Evolutionary conservation across 1,284 basidiomycete species (phyloP), one percentile per base, ranked within the genome.

Genomic region (Boletus semigastroideus): DNA sequence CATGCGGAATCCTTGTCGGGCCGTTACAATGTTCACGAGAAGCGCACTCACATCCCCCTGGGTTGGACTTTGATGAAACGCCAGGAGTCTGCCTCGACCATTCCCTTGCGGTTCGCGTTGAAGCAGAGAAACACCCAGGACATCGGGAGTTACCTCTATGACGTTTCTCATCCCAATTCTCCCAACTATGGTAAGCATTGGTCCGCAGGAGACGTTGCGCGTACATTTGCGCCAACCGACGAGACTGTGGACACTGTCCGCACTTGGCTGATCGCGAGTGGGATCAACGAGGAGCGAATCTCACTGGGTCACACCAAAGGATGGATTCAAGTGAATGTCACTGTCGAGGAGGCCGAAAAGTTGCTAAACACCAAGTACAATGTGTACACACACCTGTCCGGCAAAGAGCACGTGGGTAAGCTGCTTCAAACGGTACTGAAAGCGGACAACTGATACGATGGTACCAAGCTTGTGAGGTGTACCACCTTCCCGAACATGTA

Each of bases 131-230:
- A 77, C 59, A 58, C 78, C 3, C 62, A 70, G 36, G 51, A 63
- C 14, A 57, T 78, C 27, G 69, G 68, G 38, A 59, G 65, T 5
- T 65, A 63, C 52, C 67, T 78, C 39, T 56, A 70, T 41, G 71
- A 71, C 28, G 69, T 78, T 5, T 75, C 76, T 25, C 67, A 74
- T 46, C 78, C 77, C 0, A 61, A 67, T 9, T 78, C 72, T 1
- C 48, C 62, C 2, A 68, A 65, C 58, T 79, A 74, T 49, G 76
- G 77, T 5, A 68, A 72, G 13, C 74, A 78, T 52, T 78, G 77
- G 77, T 53, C 62, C 3, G 56, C 73, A 19, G 66, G 60, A 10
- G 60, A 73, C 42, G 58, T 79, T 34, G 62, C 63, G 2, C 49
- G 64, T 27, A 73, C 65, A 13, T 80, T 79, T 55, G 66, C 72